phyloP scores from a whole-genome alignment of 2,329 filamentous ascomycete genomes.

The Orbilia quercus region DNA sequence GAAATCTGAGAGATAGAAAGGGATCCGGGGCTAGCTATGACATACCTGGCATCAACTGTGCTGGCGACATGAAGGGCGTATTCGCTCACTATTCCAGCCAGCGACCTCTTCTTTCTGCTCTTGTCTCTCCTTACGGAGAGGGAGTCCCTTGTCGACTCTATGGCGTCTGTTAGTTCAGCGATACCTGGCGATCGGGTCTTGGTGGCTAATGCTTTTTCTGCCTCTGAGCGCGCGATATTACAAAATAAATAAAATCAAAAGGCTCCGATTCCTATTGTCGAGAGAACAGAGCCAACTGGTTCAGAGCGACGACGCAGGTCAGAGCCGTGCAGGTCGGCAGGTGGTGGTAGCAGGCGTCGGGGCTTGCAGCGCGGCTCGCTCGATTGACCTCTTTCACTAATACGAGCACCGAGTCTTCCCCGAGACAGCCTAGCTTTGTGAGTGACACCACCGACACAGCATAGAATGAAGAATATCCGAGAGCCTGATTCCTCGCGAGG shows the following conservation, averaged over 20 bases:
- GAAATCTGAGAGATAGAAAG: conserved; percentile 21
- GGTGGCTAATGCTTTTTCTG: conserved; percentile 38
- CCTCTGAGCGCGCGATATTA: background rate
- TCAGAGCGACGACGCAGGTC: conserved; percentile 33
- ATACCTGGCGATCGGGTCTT: conserved; percentile 40
- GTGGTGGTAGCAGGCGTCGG: conserved; percentile 27
- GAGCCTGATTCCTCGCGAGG: conserved; percentile 45
- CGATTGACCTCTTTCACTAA: conserved; percentile 32
- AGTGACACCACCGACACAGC: conserved; percentile 34
- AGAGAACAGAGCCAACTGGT: conserved; percentile 18
- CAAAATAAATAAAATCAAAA: conserved; percentile 11
- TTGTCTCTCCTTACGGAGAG: conserved; percentile 57
- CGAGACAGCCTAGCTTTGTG: conserved; percentile 47
- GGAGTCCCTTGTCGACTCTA: conserved; percentile 55
- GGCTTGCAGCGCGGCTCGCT: conserved; percentile 54
- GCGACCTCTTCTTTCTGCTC: conserved; percentile 55
- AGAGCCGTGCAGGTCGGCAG: conserved; percentile 44
- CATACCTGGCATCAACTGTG: conserved; percentile 56
- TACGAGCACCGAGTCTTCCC: conserved; percentile 39
- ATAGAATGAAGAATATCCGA: conserved; percentile 46
- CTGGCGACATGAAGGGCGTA: conserved; percentile 57
- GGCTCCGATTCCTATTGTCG: conserved; percentile 26
- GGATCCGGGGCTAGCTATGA: conserved; percentile 38
- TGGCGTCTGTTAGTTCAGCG: conserved; percentile 45
- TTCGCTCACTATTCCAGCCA: conserved; percentile 55